Evolutionary conservation across 2,329 filamentous ascomycete species (phyloP).

Genomic region (Hypoxylon sp.): DNA sequence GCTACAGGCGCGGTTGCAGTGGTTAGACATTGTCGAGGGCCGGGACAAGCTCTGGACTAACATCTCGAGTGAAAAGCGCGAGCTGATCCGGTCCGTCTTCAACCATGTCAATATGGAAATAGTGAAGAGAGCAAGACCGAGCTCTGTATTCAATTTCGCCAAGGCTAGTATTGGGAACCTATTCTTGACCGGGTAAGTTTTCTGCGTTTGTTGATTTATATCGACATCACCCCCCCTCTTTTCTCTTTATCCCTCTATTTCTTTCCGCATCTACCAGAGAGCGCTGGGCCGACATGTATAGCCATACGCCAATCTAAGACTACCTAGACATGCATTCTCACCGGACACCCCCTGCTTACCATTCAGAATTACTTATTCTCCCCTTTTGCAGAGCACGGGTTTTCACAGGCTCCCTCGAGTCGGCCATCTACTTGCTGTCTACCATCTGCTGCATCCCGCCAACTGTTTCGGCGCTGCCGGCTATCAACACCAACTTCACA

Average conservation of each 20-base stretch:
- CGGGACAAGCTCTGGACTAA: constrained; percentile 80
- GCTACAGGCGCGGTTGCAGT: constrained; percentile 77
- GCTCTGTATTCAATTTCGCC: constrained; percentile 81
- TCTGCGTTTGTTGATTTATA: not conserved
- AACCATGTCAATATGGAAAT: constrained; percentile 84
- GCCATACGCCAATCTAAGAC: not conserved
- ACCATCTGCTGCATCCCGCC: constrained; percentile 87
- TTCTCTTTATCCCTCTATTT: not conserved
- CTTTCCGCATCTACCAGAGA: not conserved
- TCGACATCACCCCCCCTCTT: not conserved
- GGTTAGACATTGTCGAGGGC: constrained; percentile 90
- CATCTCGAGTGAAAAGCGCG: constrained; percentile 78
- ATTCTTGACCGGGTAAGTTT: constrained; percentile 76
- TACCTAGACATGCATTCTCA: not conserved
- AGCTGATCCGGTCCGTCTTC: constrained; percentile 82
- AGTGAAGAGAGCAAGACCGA: constrained; percentile 79
- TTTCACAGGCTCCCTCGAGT: constrained; percentile 93
- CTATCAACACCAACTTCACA: constrained; percentile 94
- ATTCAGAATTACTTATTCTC: not conserved
- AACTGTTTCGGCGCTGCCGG: constrained; percentile 83
- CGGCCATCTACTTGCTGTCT: constrained; percentile 89
- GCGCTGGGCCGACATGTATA: not conserved
- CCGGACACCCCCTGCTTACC: not conserved
- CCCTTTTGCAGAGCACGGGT: constrained; percentile 72
- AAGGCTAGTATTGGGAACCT: constrained; percentile 83